A percentile compares a stretch with the other conserved stretches of the same genome.
Conservation (phyloP, 106 monocot species). For the Agapanthus africanus region DNA sequence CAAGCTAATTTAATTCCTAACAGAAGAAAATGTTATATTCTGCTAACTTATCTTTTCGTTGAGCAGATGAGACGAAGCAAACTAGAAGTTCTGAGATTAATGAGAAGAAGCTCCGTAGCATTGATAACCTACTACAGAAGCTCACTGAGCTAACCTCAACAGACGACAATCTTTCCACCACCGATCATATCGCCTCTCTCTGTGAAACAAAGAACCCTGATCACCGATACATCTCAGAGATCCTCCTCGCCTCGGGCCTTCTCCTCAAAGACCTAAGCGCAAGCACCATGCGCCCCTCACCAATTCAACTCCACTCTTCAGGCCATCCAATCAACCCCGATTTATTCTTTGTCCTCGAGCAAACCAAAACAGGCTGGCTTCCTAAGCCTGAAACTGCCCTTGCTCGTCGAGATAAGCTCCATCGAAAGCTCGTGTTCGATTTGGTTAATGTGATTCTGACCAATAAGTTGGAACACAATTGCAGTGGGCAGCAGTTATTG, state of each 20-base stretch:
- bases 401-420: conserved; percentile 24
- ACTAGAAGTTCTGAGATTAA: conserved; percentile 10
- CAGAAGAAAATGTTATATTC: neutral
- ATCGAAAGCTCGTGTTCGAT: conserved; percentile 60
- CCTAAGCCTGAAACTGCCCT: conserved; percentile 3
- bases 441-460: conserved; percentile 46
- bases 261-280: conserved; percentile 27
- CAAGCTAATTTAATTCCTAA: neutral
- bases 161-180: conserved; percentile 5
- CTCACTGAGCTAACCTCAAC: conserved; percentile 29
- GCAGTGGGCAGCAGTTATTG: conserved; percentile 25
- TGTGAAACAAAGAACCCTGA: conserved; percentile 44
- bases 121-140: conserved; percentile 46
- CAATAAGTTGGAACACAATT: conserved; percentile 24
- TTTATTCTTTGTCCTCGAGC: conserved; percentile 55
- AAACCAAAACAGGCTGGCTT: conserved; percentile 19
- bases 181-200: conserved; percentile 35
- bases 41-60: neutral
- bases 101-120: conserved; percentile 38
- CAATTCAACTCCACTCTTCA: conserved; percentile 5
- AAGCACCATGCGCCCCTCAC: neutral
- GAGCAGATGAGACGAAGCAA: conserved; percentile 11
- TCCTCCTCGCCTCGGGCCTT: conserved; percentile 49
- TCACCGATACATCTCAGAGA: conserved; percentile 48
- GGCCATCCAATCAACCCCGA: conserved; percentile 40